A percentile compares a stretch with the other conserved stretches of the same genome.
Conservation (phyloP, 2,329 filamentous ascomycete species). For the Chalaropsis thielavioides region DNA sequence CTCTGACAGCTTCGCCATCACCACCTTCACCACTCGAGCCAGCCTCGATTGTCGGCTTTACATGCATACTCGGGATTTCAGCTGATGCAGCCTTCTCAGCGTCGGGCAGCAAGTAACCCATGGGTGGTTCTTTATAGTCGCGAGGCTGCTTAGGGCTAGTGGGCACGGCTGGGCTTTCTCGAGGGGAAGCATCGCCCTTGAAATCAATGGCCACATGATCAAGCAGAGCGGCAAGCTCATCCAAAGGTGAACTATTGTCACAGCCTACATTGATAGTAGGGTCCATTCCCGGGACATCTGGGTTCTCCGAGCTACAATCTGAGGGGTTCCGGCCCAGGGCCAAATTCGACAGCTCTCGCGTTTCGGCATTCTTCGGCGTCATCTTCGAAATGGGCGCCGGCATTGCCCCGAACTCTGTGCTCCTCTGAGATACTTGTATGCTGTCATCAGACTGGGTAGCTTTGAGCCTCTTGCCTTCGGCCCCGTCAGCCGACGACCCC, state of each 20-base stretch:
- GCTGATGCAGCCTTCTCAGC: background rate
- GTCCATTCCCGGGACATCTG: background rate
- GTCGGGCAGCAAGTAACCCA: background rate
- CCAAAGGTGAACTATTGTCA: background rate
- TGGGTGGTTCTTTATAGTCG: too few relatives aligned
- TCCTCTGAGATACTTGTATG: background rate
- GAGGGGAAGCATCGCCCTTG: background rate
- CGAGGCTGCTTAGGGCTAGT: background rate
- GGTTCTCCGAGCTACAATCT: background rate
- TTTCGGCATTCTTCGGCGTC: background rate
- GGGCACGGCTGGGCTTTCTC: background rate
- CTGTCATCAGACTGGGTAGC: background rate
- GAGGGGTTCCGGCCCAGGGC: background rate
- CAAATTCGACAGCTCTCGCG: background rate
- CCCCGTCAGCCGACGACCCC: background rate
- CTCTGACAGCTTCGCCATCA: background rate
- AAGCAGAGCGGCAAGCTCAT: background rate
- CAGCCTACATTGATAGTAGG: background rate
- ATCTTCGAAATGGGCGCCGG: background rate
- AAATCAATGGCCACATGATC: background rate
- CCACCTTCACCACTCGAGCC: background rate
- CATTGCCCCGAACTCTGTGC: background rate
- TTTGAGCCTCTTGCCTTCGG: background rate
- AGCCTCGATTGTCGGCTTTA: background rate
- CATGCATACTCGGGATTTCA: background rate